Conservation (phyloP, 1,284 basidiomycete genomes). For the Cutaneotrichosporon sp. region DNA sequence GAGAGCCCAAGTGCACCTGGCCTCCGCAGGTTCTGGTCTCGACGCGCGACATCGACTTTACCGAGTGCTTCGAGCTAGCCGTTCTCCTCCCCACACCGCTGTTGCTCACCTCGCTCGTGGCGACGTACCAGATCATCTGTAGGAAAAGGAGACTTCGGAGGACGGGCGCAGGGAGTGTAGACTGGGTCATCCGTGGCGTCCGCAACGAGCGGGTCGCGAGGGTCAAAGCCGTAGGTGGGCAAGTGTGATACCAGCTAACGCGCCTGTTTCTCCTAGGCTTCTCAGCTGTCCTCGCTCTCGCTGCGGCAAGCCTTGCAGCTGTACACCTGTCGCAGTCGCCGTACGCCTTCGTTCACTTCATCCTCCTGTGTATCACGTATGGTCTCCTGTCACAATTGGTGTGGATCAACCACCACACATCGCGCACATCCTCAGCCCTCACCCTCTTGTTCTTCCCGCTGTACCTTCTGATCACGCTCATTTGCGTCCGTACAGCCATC, state of each 20-base stretch:
- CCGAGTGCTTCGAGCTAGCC: slow-evolving; percentile 76
- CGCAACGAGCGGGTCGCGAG: slow-evolving; percentile 55
- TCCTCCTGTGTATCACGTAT: slow-evolving; percentile 30
- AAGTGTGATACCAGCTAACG: slow-evolving; percentile 29
- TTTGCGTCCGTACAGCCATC: slow-evolving; percentile 63
- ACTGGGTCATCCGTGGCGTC: slow-evolving; percentile 20
- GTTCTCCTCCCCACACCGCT: slow-evolving; percentile 58
- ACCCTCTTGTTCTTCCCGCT: slow-evolving; percentile 80
- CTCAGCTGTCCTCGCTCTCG: slow-evolving; percentile 52
- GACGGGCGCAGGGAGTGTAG: slow-evolving; percentile 12
- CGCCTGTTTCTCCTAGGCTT: slow-evolving; percentile 43
- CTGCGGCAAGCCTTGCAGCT: slow-evolving; percentile 57
- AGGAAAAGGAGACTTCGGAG: slow-evolving; percentile 34
- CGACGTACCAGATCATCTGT: slow-evolving; percentile 46
- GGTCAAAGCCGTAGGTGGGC: slow-evolving; percentile 59
- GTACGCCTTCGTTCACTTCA: slow-evolving; percentile 19
- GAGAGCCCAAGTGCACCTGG: slow-evolving; percentile 28
- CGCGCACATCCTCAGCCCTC: slow-evolving; percentile 67
- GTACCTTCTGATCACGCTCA: slow-evolving; percentile 55
- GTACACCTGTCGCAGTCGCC: slow-evolving; percentile 51
- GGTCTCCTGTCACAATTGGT: slow-evolving; percentile 40
- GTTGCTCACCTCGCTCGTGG: slow-evolving; percentile 52
- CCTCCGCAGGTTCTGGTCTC: slow-evolving; percentile 51
- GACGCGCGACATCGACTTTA: slow-evolving; percentile 67
- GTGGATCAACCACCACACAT: slow-evolving; percentile 66